Evolutionary conservation across 164 flowering plant genomes (phyloP), one percentile per base, ranked within the genome.

Genomic region (Liquidambar formosana): DNA sequence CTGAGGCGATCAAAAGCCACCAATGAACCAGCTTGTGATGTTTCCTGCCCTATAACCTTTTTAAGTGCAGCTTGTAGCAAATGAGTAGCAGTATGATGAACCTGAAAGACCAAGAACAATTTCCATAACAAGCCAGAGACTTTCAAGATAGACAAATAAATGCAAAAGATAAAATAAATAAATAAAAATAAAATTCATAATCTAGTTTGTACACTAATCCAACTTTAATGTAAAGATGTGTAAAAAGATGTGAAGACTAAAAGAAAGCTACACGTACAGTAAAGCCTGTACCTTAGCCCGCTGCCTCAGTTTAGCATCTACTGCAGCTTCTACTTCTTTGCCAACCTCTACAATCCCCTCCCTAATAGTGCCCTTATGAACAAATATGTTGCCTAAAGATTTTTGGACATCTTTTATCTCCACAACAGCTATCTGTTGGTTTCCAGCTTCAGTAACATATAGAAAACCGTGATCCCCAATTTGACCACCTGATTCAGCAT

Each of bases 401-500:
- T 91, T 94, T 67, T 88, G 85, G 54, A 94, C 97, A 81, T 94
- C 97, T 62, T 81, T 84, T 47, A 92, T 78, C 82, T 89, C 91
- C 54, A 94, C 86, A 73, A 85, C 77, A 75, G 86, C 82, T 53
- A 53, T 84, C 44, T 54, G 57, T 57, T 65, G 68, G 67, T 70
- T 73, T 67, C 73, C 83, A 67, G 81, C 75, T 16, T 72, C 85
- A 10, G 63, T 53, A 27, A 84, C 82, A 79, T 81, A 89, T 0
- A 94, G 74, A 76, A 82, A 80, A 26, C 99, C 99, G 66, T 83
- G 73, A 67, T 92, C 99, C 68, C 89, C 97, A 61, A 94, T 86
- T 79, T 92, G 97, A 68, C 99, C 97, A 71, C 99, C 99, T 19
- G 97, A 91, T 82, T 95, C 97, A 66, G 97, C 99, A 87, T 92